phyloP scores from a whole-genome alignment of 2,329 filamentous ascomycete genomes.

The Fusarium sp. region DNA sequence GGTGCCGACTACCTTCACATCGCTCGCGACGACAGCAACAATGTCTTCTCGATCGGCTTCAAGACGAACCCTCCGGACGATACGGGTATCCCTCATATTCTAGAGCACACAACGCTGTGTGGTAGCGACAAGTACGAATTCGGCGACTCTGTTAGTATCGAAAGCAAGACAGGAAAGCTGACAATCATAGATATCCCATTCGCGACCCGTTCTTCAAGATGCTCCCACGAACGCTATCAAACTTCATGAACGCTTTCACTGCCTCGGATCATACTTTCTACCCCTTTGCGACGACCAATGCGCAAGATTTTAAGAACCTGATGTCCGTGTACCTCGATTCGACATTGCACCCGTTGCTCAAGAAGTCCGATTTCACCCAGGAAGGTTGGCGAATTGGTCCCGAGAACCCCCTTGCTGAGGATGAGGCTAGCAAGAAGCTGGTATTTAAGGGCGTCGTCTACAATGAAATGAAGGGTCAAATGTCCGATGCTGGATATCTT shows the following conservation, averaged over 20 bases:
- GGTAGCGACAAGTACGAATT: slow-evolving; percentile 86
- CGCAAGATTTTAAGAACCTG: slow-evolving; percentile 94
- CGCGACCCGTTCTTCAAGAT: slow-evolving; percentile 99
- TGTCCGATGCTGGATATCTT: slow-evolving; percentile 96
- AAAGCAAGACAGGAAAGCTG: slow-evolving; percentile 40
- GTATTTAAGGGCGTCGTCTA: slow-evolving; percentile 99
- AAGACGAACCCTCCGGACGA: slow-evolving; percentile 98
- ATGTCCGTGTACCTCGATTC: slow-evolving; percentile 98
- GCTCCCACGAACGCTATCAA: slow-evolving; percentile 96
- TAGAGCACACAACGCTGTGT: slow-evolving; percentile 97
- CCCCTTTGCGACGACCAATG: slow-evolving; percentile 96
- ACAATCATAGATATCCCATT: slow-evolving; percentile 83
- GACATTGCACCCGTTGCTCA: slow-evolving; percentile 89
- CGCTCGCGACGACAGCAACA: slow-evolving; percentile 95
- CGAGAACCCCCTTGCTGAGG: slow-evolving; percentile 80
- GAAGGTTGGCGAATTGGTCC: slow-evolving; percentile 98
- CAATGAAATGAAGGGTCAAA: slow-evolving; percentile 99
- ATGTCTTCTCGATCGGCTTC: slow-evolving; percentile 99
- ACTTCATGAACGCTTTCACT: slow-evolving; percentile 99
- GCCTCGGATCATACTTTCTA: slow-evolving; percentile 97
- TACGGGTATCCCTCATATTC: slow-evolving; percentile 95
- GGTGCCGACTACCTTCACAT: slow-evolving; percentile 97
- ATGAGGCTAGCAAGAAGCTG: slow-evolving; percentile 74
- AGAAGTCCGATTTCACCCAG: slow-evolving; percentile 92
- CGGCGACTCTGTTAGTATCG: neutral